Percentiles rank a stretch among this genome's conserved stretches.
These are phyloP conservation scores for Dinochytrium kinnereticum DNA, from an alignment of 371 early-diverging fungal species.

Conservation along the genomic window DNA sequence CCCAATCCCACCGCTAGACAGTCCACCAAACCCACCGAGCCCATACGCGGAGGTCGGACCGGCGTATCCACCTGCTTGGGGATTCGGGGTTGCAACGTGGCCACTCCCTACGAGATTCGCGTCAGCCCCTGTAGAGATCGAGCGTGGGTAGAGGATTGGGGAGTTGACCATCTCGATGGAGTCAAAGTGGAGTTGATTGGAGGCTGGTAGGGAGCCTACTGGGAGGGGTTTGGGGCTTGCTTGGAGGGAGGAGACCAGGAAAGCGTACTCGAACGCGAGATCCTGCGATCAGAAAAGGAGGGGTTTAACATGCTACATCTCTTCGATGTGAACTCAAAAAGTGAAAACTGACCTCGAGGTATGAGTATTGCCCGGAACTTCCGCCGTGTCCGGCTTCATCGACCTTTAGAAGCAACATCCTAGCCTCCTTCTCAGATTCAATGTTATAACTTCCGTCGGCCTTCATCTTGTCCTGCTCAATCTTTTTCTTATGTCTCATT, in stretches of 20 bases:
- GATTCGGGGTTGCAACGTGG: background rate
- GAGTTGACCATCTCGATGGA: background rate
- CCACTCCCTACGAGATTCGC: background rate
- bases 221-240: slow-evolving; percentile 33
- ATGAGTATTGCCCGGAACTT: slow-evolving; percentile 60
- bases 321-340: background rate
- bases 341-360: slow-evolving; percentile 43
- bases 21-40: background rate
- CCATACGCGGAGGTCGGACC: background rate
- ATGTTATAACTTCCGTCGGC: background rate
- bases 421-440: slow-evolving; percentile 2
- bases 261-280: slow-evolving; percentile 66
- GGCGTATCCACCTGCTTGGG: background rate
- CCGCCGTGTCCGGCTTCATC: slow-evolving; percentile 67
- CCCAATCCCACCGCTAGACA: background rate
- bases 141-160: background rate
- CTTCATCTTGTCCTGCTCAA: background rate
- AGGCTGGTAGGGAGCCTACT: slow-evolving; percentile 4
- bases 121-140: background rate
- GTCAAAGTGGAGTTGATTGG: background rate
- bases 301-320: background rate
- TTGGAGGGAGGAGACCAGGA: slow-evolving; percentile 45
- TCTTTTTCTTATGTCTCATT: slow-evolving; percentile 8
- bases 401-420: slow-evolving; percentile 51
- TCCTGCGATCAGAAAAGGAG: too few relatives aligned